Conservation (phyloP, 345 rosid species). For the Carallia pectinifolia region DNA sequence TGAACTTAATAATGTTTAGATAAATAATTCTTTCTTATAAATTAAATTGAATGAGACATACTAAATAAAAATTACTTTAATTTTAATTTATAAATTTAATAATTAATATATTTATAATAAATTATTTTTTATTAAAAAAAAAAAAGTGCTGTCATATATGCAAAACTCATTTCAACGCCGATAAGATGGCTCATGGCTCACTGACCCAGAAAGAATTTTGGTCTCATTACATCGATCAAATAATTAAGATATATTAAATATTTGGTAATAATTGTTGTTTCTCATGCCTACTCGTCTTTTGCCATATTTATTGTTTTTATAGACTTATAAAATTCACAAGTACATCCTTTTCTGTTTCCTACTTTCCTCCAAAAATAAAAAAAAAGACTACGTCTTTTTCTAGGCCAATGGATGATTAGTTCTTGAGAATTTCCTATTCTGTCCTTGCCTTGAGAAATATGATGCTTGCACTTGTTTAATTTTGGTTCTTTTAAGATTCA, state of each 20-base stretch:
- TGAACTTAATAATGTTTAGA: too few relatives aligned
- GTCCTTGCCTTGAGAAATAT: conserved; percentile 26
- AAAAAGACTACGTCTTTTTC: not conserved
- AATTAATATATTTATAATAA: too few relatives aligned
- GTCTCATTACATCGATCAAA: conserved; percentile 10
- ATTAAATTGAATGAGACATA: too few relatives aligned
- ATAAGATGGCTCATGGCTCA: conserved; percentile 12
- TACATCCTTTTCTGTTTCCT: not conserved
- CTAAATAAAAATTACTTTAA: too few relatives aligned
- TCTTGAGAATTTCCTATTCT: conserved; percentile 29
- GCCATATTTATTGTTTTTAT: not conserved
- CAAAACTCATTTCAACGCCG: conserved; percentile 20
- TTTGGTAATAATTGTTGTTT: conserved; percentile 8
- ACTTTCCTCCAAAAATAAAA: too few relatives aligned
- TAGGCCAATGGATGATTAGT: conserved; percentile 22
- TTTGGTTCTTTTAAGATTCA: conserved; percentile 36
- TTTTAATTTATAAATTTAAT: too few relatives aligned
- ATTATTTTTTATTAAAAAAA: too few relatives aligned
- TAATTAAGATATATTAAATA: conserved; percentile 5
- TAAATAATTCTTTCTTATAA: too few relatives aligned
- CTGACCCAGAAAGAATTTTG: conserved; percentile 21
- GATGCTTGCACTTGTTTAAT: conserved; percentile 21
- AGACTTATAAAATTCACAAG: not conserved
- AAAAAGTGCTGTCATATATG: not conserved
- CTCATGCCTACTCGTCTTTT: not conserved